Evolutionary conservation across 75 land plant genomes (phyloP).

Genomic region (Pinus tabuliformis): DNA sequence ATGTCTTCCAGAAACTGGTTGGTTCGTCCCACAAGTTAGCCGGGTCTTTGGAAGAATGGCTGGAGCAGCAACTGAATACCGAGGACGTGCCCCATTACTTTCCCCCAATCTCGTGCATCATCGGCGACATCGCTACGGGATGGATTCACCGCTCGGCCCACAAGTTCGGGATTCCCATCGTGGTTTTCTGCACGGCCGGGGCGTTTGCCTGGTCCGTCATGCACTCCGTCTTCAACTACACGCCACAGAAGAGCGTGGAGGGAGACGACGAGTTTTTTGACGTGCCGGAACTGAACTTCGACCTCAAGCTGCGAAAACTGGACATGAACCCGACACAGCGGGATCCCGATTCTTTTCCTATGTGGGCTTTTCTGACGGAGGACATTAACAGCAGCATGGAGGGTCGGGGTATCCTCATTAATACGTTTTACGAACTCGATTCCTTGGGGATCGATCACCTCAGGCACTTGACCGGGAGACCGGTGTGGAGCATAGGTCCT

Average conservation of each 20-base stretch:
- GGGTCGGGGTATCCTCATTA: not conserved
- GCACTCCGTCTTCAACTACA: not conserved
- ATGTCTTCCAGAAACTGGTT: not conserved
- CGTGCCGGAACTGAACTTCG: not conserved
- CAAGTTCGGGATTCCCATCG: not conserved
- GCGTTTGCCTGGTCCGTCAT: not conserved
- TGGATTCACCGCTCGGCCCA: not conserved
- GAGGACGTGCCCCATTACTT: too few species aligned
- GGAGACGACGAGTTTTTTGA: not conserved
- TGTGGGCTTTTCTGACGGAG: not conserved
- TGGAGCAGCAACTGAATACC: not conserved
- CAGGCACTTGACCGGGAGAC: not conserved
- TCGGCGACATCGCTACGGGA: not conserved
- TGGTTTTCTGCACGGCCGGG: not conserved
- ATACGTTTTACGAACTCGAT: not conserved
- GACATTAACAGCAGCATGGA: not conserved
- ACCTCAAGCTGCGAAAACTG: not conserved
- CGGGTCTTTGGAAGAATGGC: not conserved
- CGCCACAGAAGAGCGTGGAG: not conserved
- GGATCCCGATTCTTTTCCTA: not conserved
- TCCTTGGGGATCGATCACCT: not conserved
- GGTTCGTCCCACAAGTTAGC: not conserved
- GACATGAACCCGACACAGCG: not conserved
- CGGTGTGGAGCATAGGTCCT: conserved; percentile 14
- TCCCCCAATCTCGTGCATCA: not conserved